phyloP scores from a whole-genome alignment of 345 rosid species.

The Heritiera fomes region DNA sequence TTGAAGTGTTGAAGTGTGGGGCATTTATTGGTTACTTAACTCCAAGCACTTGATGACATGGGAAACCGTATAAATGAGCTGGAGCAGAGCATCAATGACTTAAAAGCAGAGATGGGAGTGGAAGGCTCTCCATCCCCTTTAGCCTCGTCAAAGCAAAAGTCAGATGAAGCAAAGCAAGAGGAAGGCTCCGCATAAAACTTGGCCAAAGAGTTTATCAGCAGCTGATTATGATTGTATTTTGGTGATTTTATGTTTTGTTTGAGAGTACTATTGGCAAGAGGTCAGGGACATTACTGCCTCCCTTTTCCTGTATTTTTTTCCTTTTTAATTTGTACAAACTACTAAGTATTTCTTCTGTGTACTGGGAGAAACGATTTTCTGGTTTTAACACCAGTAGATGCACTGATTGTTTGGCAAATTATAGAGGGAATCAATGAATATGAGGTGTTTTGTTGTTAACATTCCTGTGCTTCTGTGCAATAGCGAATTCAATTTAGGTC shows the following conservation, averaged over 20 bases:
- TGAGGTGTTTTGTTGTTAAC: slow-evolving; percentile 4
- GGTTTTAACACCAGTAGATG: background rate
- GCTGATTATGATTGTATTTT: slow-evolving; percentile 1
- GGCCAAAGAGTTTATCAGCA: slow-evolving; percentile 13
- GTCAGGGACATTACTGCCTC: background rate
- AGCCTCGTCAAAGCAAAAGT: slow-evolving; percentile 44
- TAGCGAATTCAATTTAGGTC: background rate
- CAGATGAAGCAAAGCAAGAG: slow-evolving; percentile 36
- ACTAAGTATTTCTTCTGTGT: background rate
- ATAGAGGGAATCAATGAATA: background rate
- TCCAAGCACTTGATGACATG: slow-evolving; percentile 72
- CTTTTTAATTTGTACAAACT: background rate
- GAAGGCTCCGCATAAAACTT: slow-evolving; percentile 47
- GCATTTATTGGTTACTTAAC: slow-evolving; percentile 41
- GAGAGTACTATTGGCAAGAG: slow-evolving; percentile 8
- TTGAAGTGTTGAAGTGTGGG: slow-evolving; percentile 5
- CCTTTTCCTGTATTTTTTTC: background rate
- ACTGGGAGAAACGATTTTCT: background rate
- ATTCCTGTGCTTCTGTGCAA: background rate
- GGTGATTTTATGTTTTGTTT: slow-evolving; percentile 3
- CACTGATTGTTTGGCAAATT: background rate
- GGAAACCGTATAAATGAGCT: slow-evolving; percentile 65
- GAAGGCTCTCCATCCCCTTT: slow-evolving; percentile 69
- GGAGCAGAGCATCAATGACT: slow-evolving; percentile 71
- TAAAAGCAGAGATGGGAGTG: slow-evolving; percentile 62